Base-by-base conservation (phyloP, 2,329 filamentous ascomycete species). In the Botrytis squamosa region DNA sequence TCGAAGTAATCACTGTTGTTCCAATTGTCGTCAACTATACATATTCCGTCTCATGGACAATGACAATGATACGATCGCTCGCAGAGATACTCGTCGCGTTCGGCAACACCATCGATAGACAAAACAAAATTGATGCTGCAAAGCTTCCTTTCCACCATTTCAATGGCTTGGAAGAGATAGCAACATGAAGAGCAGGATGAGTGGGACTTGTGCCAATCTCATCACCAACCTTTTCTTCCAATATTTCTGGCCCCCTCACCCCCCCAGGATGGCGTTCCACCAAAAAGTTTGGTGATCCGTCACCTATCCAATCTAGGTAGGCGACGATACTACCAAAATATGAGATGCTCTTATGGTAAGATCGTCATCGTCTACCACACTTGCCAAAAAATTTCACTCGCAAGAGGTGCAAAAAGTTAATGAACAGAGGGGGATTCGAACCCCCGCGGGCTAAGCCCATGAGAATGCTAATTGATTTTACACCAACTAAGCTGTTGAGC, bases 341-440 rank as follows among this genome's bases (percentile, higher is more conserved):
- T 3, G 14, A 29, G 25, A 18, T 55, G 52, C 14, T 29, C 25
- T 52, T 2, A 55, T 29, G 14, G 10, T 18, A 29, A 8, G n/a
- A 55, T 55, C 16, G 0, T 55, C 16, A 6, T 18, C 49, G n/a
- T 8, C 52, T 4, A 8, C 14, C 14, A 9, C n/a, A 29, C 6
- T 9, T 55, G 52, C n/a, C 12, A 55, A 55, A 55, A 55, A 55
- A 3, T 2, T 7, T 2, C 1, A 44, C 29, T 16, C 12, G 46
- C 7, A 33, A 40, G 14, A 49, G 36, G 49, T 16, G 49, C 25
- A 55, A 69, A 69, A 69, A 29, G 5, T 0, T 14, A 40, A 9
- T 63, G 70, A 68, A 72, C 70, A 72, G 70, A 72, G 29, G 70
- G 70, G 70, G 70, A 72, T 72, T 72, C 70, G 70, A 72, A 72